Evolutionary conservation across 2,329 filamentous ascomycete genomes (phyloP), one percentile per base, ranked within the genome.

Genomic region (Fusarium incarnatum): DNA sequence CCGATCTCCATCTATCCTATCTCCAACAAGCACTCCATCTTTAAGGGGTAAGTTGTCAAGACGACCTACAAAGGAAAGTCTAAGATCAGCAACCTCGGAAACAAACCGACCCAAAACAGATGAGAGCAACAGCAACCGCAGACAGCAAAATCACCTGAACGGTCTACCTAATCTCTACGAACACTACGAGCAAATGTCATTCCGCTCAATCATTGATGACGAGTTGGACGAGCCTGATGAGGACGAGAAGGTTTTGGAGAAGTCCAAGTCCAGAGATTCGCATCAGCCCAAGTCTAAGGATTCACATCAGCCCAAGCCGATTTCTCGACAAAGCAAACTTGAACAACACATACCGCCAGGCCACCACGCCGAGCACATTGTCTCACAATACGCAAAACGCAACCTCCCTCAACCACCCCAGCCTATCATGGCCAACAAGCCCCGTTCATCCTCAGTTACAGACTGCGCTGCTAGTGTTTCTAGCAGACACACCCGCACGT

Each of bases 131-230:
- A 73, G 73, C 32, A 75, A 66, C 20, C 73, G 62, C 27, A 69
- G 71, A 52, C 60, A 45, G 12, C 65, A 68, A 32, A 53, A 71
- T 47, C 70, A 78, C 77, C 72, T 80, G 4, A 77, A 79, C 18
- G 83, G 82, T 5, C 75, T 88, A 23, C 81, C 85, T 45, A 83
- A 84, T 55, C 78, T 89, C 5, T 88, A 89, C 71, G 80, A 87
- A 58, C 86, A 89, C 71, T 88, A 89, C 71, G 87, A 89, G 74
- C 83, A 87, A 68, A 85, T 84, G 80, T 84, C 85, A 0, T 84
- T 86, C 60, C 83, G 83, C 16, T 77, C 85, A 41, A 76, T 83
- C 5, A 75, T 81, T 41, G 74, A 77, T 20, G 71, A 77, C 27
- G 68, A 73, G 15, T 12, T 72, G 41, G 60, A 59, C 9, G 53